Evolutionary conservation across 768 basidiomycete genomes (phyloP).

Genomic region (Amanita muscaria): DNA sequence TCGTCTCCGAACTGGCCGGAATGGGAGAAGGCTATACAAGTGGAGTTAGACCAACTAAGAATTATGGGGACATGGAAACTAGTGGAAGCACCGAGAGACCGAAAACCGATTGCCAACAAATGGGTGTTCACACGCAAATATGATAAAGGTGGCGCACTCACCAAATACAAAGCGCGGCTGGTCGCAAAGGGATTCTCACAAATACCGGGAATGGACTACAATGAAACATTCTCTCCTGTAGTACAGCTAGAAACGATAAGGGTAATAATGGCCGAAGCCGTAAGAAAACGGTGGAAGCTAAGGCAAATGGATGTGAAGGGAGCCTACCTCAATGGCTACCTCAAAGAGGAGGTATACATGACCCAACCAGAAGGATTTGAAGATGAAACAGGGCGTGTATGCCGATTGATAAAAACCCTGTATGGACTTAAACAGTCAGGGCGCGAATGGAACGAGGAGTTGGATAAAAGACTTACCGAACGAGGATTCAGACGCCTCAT

Average conservation of each 20-base stretch:
- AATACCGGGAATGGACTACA: slow-evolving; percentile 27
- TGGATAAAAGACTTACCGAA: slow-evolving; percentile 11
- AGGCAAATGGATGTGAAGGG: slow-evolving; percentile 32
- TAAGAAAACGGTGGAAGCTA: slow-evolving; percentile 24
- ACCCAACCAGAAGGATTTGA: slow-evolving; percentile 25
- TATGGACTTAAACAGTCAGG: slow-evolving; percentile 31
- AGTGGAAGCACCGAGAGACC: slow-evolving; percentile 15
- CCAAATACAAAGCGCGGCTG: slow-evolving; percentile 24
- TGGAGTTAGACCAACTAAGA: slow-evolving; percentile 12
- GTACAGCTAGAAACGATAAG: slow-evolving; percentile 24
- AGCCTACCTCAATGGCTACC: slow-evolving; percentile 23
- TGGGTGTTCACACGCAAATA: slow-evolving; percentile 29
- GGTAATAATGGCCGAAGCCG: slow-evolving; percentile 30
- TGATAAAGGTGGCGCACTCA: slow-evolving; percentile 22
- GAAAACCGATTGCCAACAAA: slow-evolving; percentile 19
- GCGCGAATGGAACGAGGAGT: slow-evolving; percentile 19
- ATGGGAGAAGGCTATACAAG: slow-evolving; percentile 10
- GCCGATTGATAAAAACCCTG: slow-evolving; percentile 18
- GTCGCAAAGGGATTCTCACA: slow-evolving; percentile 30
- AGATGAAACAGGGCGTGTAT: slow-evolving; percentile 18
- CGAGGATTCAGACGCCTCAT: slow-evolving; percentile 13
- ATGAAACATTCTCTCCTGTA: slow-evolving; percentile 22
- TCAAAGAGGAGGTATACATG: slow-evolving; percentile 31
- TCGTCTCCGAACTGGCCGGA: slow-evolving; percentile 12
- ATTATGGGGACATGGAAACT: slow-evolving; percentile 22